Evolutionary conservation across 176 grass and related monocot genomes (phyloP), one percentile per base, ranked within the genome.

Genomic region (Zea luxurians): DNA sequence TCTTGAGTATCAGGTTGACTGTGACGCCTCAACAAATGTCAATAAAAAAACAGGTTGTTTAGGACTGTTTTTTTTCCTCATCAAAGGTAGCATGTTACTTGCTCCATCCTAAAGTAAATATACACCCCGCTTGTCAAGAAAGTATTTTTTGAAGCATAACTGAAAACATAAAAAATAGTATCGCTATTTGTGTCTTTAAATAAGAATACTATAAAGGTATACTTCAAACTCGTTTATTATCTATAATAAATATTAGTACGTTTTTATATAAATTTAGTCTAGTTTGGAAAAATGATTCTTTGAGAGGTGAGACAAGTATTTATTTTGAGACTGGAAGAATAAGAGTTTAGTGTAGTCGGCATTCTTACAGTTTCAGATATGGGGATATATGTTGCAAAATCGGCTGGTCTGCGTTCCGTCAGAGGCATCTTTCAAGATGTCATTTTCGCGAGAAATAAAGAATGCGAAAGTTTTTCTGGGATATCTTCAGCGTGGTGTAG

Each of bases 351-450:
- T 34, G 48, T 37, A 70, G 86, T 84, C 76, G 76, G 70, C 81
- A 84, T 71, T 75, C 48, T 61, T 71, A 11, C 53, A 40, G 58
- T 10, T 71, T 80, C 40, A 58, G 54, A 58, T 20, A 58, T 58
- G 44, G 64, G 12, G 45, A 37, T 37, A 84, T 80, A 65, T 76
- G 40, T 18, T 7, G 47, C 2, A 36, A 70, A 67, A 75, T 70
- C 27, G 55, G 76, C 27, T 84, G 76, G 75, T 76, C 47, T 7
- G 37, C 46, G 57, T 54, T 47, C 8, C 3, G 15, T 9, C 1
- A 8, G 71, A 82, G 57, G 70, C 78, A 82, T 40, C 44, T 84
- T 8, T 76, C 2, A 3, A 48, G 71, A 76, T 0, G 77, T 84
- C 82, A 0, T 76, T 88, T 63, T 88, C 80, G 0, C 0, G n/a